These are phyloP conservation scores for Malassezia pachydermatis DNA, from an alignment of 1,284 basidiomycete genomes.

Conservation along the genomic window DNA sequence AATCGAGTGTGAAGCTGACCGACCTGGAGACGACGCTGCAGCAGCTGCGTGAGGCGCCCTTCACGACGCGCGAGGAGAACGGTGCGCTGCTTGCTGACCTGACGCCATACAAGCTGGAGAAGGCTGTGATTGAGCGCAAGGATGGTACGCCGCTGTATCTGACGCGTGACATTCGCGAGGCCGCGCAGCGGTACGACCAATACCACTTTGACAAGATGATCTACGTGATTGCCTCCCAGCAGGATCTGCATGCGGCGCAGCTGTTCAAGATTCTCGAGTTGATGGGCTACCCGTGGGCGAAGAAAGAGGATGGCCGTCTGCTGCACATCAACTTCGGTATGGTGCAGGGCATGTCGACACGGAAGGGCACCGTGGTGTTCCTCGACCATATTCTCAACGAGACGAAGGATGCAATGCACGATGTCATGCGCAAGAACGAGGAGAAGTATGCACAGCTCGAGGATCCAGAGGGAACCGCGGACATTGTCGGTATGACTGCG, in stretches of 20 bases:
- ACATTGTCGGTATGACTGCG: constrained; percentile 84
- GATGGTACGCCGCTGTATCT: constrained; percentile 97
- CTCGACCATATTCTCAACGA: constrained; percentile 86
- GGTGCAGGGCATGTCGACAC: constrained; percentile 93
- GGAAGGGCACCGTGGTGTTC: constrained; percentile 92
- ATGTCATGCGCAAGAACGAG: constrained; percentile 89
- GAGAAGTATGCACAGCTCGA: constrained; percentile 82
- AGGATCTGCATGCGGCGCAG: constrained; percentile 82
- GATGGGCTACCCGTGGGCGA: constrained; percentile 78
- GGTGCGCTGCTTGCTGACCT: constrained; percentile 41
- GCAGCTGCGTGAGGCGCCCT: constrained; percentile 23
- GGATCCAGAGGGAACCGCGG: constrained; percentile 70
- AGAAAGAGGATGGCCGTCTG: constrained; percentile 53
- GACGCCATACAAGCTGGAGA: constrained; percentile 56
- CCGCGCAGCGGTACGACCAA: constrained; percentile 67
- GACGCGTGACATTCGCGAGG: constrained; percentile 92
- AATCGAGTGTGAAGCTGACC: constrained; percentile 73
- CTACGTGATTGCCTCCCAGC: constrained; percentile 87
- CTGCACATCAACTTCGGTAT: constrained; percentile 85
- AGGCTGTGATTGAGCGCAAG: constrained; percentile 83
- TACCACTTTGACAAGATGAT: constrained; percentile 86
- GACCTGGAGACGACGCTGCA: constrained; percentile 57
- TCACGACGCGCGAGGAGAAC: constrained; percentile 35
- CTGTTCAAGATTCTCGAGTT: constrained; percentile 89
- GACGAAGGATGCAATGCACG: constrained; percentile 82